Percentiles rank a stretch among this genome's conserved stretches.
These are phyloP conservation scores for Lasiosphaeria hispida DNA, from an alignment of 495 filamentous ascomycete genomes.

Conservation along the genomic window DNA sequence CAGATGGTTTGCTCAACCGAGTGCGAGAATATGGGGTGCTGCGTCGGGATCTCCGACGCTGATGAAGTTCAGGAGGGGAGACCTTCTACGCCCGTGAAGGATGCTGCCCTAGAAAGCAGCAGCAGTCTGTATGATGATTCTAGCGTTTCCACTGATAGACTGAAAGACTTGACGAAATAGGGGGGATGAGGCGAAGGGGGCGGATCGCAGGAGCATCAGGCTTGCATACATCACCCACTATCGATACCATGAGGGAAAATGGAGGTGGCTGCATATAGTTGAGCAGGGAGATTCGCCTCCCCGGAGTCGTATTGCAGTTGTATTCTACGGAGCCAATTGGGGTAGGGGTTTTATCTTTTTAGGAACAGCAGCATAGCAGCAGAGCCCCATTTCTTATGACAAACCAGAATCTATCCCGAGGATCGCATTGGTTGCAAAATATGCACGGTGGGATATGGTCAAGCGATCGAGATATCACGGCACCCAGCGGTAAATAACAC, in stretches of 20 bases:
- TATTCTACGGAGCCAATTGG: neutral
- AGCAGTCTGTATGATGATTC: too few relatives aligned
- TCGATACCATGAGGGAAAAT: too few relatives aligned
- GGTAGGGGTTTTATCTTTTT: neutral
- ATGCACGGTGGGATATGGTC: neutral
- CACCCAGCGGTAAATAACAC: neutral
- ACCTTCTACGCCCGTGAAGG: too few relatives aligned
- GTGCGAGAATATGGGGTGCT: neutral
- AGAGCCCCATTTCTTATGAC: constrained; percentile 1
- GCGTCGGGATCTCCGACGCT: neutral
- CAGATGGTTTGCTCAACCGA: constrained; percentile 1
- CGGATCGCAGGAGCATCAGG: too few relatives aligned
- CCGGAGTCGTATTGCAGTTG: neutral
- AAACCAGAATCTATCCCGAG: neutral
- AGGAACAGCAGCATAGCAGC: neutral
- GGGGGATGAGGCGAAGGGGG: too few relatives aligned
- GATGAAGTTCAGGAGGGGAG: neutral
- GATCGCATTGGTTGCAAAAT: neutral
- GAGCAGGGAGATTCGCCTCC: too few relatives aligned
- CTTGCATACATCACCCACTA: too few relatives aligned
- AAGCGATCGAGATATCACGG: too few relatives aligned
- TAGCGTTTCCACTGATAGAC: too few relatives aligned
- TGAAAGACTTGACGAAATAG: too few relatives aligned
- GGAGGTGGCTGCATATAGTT: too few relatives aligned
- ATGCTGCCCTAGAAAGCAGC: too few relatives aligned